Base-by-base conservation (phyloP, 345 rosid genomes). In the Brassica nigra region DNA sequence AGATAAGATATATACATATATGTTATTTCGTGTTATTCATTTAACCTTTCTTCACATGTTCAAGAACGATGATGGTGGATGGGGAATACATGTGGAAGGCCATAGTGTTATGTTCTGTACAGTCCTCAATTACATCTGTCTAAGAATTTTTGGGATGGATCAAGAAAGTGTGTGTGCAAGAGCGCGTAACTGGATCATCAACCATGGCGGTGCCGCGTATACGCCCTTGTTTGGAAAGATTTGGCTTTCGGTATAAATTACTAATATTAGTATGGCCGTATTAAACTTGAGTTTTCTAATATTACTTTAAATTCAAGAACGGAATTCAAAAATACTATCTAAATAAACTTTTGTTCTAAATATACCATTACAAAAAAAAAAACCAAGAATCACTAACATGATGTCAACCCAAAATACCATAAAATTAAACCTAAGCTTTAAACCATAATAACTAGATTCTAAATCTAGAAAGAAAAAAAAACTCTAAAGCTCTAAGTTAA, bases 51-150 rank as follows among this genome's bases (percentile, higher is more conserved):
- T 42, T 42, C 49, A 42, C 49, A 47, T 47, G 15, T 47, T 12
- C 54, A 23, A 79, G 74, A 74, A 79, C 54, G 49, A 58, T 2
- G 82, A 79, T 73, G 98, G 97, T 30, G 97, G 97, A 0, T 91
- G 98, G 98, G 98, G 98, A 64, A 71, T 91, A 74, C 93, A 91
- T 80, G 81, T 91, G 68, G 97, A 93, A 75, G 88, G 95, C 33
- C 90, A 80, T 1, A 93, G 97, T 84, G 83, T 83, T 33, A 93
- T 93, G 97, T 86, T 91, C 80, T 86, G 92, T 8, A 78, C 93
- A 29, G 89, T 83, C 5, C 62, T 93, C 71, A 90, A 63, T 76
- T 91, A 90, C 72, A 82, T 87, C 1, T 79, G 87, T 5, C 49
- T 93, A 57, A 81, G 98, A 77, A 85, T 93, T 76, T 89, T 93